Base-by-base conservation (phyloP, 495 filamentous ascomycete genomes). In the Neurospora sp. region DNA sequence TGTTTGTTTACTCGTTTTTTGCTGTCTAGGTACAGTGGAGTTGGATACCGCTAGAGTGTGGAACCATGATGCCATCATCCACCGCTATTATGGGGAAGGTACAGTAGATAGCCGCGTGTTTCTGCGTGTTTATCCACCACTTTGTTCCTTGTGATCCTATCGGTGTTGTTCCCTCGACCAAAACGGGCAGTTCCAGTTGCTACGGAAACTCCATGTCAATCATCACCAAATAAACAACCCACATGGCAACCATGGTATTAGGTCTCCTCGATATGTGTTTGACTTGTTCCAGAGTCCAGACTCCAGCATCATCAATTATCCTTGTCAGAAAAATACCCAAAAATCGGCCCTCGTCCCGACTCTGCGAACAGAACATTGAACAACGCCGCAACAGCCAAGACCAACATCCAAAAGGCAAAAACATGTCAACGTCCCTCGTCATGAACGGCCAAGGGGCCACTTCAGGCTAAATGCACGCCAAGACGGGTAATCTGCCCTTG, bases 401-500 rank as follows among this genome's bases (percentile, higher is more conserved):
- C 53, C 53, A 61, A 16, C 53, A 31, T 31, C 53, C 72, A 17
- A 70, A 35, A 10, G 22, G 14, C 20, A 27, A 71, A 48, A 48
- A 61, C 12, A 61, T 61, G 53, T 61, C 22, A 27, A 61, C 22
- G 10, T 14, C 1, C 53, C 70, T 40, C 44, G 31, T 45, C 45
- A 39, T 37, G 3, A 40, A 71, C 61, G 8, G 3, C 20, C 72
- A 74, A 71, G 40, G 70, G 39, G 39, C 12, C 8, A 41, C 16
- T 77, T 77, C 74, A 77, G 77, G 72, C 77, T 77, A 75, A 77
- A 74, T 73, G 68, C 27, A 8, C 12, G 77, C 77, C 75, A 78
- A 78, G 77, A 71, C 77, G 77, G 77, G 71, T 77, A 74, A 77
- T 71, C 9, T 65, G 17, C n/a, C 37, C 42, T 69, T 61, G 44